Conservation (phyloP, 345 rosid species). For the Punica granatum region DNA sequence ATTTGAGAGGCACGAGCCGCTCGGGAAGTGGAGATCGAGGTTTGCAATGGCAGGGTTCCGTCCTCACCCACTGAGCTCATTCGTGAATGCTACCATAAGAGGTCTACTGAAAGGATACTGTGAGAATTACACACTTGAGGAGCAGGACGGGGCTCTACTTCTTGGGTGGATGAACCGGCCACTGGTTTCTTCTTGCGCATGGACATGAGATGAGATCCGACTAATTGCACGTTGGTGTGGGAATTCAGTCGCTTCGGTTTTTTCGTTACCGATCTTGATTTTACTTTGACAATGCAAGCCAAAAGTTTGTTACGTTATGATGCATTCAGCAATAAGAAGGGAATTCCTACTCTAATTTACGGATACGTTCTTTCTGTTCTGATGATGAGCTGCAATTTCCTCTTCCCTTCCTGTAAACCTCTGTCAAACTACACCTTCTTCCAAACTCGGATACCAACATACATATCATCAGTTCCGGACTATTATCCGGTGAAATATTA, state of each 20-base stretch:
- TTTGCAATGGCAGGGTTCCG: slow-evolving; percentile 84
- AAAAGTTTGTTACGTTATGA: background rate
- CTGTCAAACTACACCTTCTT: too few species aligned
- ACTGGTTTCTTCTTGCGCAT: slow-evolving; percentile 70
- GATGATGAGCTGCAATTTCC: background rate
- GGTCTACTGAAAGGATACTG: slow-evolving; percentile 54
- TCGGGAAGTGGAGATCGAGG: slow-evolving; percentile 80
- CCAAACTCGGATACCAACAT: too few species aligned
- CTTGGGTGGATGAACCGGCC: slow-evolving; percentile 90
- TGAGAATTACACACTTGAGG: slow-evolving; percentile 63
- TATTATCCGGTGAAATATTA: too few species aligned
- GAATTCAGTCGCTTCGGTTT: background rate
- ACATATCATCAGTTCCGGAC: too few species aligned
- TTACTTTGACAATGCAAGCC: background rate
- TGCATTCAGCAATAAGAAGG: background rate
- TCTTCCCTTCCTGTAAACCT: too few species aligned
- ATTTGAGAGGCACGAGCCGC: slow-evolving; percentile 79
- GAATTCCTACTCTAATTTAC: background rate
- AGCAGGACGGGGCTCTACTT: slow-evolving; percentile 62
- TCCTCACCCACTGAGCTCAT: slow-evolving; percentile 61
- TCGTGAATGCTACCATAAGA: slow-evolving; percentile 69
- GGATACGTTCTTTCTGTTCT: background rate
- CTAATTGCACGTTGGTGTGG: background rate
- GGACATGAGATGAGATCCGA: slow-evolving; percentile 38
- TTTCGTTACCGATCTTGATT: background rate